Percentiles rank a stretch among this genome's conserved stretches.
These are phyloP conservation scores for Podila epicladia DNA, from an alignment of 192 early-diverging fungal species.

Conservation along the genomic window DNA sequence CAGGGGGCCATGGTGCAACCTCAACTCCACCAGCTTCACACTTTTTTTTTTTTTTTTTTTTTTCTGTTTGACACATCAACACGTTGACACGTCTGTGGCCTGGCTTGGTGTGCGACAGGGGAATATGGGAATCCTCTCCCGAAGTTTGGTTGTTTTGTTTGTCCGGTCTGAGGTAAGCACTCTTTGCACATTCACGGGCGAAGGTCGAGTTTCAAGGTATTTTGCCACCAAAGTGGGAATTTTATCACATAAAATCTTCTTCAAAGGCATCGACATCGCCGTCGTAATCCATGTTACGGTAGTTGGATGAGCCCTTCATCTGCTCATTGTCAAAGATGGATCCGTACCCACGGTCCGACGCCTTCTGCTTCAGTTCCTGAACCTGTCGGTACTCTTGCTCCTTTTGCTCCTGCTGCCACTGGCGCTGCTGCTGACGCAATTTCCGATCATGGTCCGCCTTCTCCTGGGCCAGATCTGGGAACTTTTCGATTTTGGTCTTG, in stretches of 20 bases:
- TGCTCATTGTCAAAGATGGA: constrained; percentile 59
- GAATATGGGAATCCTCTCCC: no score
- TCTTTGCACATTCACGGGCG: no score
- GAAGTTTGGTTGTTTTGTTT: no score
- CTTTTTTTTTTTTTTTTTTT: no score
- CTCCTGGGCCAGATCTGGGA: constrained; percentile 82
- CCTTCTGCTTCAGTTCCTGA: constrained; percentile 51
- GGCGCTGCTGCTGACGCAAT: constrained; percentile 41
- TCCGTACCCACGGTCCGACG: constrained; percentile 58
- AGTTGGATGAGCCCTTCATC: constrained; percentile 63
- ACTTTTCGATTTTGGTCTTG: constrained; percentile 85
- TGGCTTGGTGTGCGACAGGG: no score
- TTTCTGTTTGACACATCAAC: no score
- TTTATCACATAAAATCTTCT: constrained; percentile 71
- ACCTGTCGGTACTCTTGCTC: constrained; percentile 52
- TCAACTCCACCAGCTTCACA: no score
- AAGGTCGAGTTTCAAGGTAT: no score
- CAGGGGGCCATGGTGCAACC: no score
- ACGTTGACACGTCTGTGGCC: no score
- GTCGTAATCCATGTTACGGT: constrained; percentile 56
- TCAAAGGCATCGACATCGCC: constrained; percentile 63
- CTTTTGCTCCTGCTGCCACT: constrained; percentile 45
- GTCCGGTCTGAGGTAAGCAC: no score
- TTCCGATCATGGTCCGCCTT: constrained; percentile 68
- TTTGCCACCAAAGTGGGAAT: no score